Evolutionary conservation across 768 basidiomycete species (phyloP).

Genomic region (Termitomyces sp.): DNA sequence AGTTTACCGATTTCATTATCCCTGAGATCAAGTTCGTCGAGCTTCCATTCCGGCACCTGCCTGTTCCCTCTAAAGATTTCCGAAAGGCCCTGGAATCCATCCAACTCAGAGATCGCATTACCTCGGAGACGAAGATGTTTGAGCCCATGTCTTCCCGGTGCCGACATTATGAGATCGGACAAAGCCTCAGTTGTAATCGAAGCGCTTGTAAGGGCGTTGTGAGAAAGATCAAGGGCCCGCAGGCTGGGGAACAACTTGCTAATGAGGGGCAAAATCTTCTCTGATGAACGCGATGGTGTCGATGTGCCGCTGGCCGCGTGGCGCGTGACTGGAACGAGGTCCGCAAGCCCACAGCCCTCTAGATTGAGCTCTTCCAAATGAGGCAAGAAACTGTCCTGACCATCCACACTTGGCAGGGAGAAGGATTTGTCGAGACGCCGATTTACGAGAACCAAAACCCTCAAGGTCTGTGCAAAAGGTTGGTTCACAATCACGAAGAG

Average conservation of each 20-base stretch:
- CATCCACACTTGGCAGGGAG: constrained; percentile 40
- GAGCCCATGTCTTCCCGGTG: constrained; percentile 48
- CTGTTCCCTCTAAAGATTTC: constrained; percentile 63
- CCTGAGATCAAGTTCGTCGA: constrained; percentile 80
- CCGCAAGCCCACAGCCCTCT: constrained; percentile 69
- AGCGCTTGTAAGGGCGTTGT: constrained; percentile 59
- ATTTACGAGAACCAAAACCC: constrained; percentile 55
- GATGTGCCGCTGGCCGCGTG: constrained; percentile 27
- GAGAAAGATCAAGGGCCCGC: constrained; percentile 68
- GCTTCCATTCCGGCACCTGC: constrained; percentile 62
- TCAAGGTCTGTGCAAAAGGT: constrained; percentile 56
- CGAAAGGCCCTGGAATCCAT: constrained; percentile 61
- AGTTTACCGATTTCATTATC: constrained; percentile 78
- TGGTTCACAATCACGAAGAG: constrained; percentile 58
- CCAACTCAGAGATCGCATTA: constrained; percentile 59
- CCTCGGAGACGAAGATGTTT: constrained; percentile 66
- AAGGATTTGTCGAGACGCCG: constrained; percentile 67
- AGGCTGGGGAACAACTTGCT: constrained; percentile 69
- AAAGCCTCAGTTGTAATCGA: constrained; percentile 49
- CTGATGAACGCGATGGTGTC: constrained; percentile 41
- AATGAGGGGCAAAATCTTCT: constrained; percentile 57
- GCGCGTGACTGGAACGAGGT: constrained; percentile 49
- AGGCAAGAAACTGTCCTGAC: constrained; percentile 48
- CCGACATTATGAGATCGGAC: constrained; percentile 47
- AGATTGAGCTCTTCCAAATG: constrained; percentile 69